Percentiles rank a stretch among this genome's conserved stretches.
These are phyloP conservation scores for Sclerotinia spermophila DNA, from an alignment of 2,329 filamentous ascomycete genomes.

Conservation along the genomic window DNA sequence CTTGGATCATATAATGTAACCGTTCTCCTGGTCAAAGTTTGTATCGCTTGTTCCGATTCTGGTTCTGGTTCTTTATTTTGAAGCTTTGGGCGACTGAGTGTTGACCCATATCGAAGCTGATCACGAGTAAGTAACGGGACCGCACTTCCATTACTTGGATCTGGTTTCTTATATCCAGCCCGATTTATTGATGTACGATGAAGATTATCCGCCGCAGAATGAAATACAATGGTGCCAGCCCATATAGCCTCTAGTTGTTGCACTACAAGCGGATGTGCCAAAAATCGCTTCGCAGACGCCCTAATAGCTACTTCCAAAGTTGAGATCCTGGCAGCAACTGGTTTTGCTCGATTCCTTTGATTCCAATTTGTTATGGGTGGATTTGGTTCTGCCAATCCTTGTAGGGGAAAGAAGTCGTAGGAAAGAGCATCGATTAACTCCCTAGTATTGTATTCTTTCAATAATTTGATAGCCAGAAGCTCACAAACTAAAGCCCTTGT, in stretches of 20 bases:
- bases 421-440: conserved; percentile 92
- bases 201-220: conserved; percentile 79
- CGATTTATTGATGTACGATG: conserved; percentile 46
- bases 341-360: conserved; percentile 43
- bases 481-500: conserved; percentile 89
- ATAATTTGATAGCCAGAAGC: conserved; percentile 79
- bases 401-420: conserved; percentile 91
- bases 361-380: conserved; percentile 39
- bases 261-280: conserved; percentile 86
- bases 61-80: conserved; percentile 19
- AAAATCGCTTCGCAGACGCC: conserved; percentile 86
- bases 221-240: conserved; percentile 93
- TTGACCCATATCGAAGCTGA: conserved; percentile 40
- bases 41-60: conserved; percentile 29
- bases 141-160: conserved; percentile 14
- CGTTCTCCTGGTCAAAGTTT: conserved; percentile 46
- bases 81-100: conserved; percentile 10
- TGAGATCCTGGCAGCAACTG: conserved; percentile 72
- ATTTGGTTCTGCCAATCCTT: conserved; percentile 62
- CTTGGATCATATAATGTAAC: conserved; percentile 87
- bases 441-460: conserved; percentile 84
- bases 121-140: conserved; percentile 15
- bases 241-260: conserved; percentile 96
- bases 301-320: conserved; percentile 91
- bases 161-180: conserved; percentile 23